Evolutionary conservation across 179 eudicot genomes (phyloP), one percentile per base, ranked within the genome.

Genomic region (Drosera spatulata): DNA sequence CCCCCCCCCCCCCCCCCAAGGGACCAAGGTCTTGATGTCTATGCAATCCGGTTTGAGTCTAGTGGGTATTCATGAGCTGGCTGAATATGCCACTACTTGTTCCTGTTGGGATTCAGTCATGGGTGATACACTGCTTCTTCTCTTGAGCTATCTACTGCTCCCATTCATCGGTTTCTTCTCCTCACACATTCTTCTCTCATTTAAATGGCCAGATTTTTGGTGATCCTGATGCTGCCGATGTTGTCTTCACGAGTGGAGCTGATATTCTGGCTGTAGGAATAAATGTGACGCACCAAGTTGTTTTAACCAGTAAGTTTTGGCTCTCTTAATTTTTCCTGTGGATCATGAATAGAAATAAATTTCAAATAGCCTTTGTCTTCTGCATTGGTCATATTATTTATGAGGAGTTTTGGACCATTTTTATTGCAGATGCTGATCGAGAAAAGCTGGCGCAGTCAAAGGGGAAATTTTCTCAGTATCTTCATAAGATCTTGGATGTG

Each of bases 171-270:
- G 55, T n/a, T 51, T 57, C 38, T 64, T 49, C 6, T 61, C 40
- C 37, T 53, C 57, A 39, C 59, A 38, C 55, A 65, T 66, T 49
- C n/a, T 13, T 42, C 71, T 7, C 59, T 51, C 40, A 39, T 53
- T 39, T 74, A 53, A 56, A 54, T 61, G 46, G 58, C 62, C 79
- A 91, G 99, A 81, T 91, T 63, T 86, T 80, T 68, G 93, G 99
- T 65, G 99, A 91, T 73, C 99, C 99, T 63, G 95, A 91, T 53
- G 95, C 99, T 51, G 96, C 96, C 44, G 99, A 91, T 73, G 71
- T 88, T 55, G 99, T 91, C 47, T 88, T 85, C 72, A 88, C 95
- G 4, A 72, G 99, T 40, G 96, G 99, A 67, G 96, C 96, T 66
- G 80, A 91, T 77, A 56, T 91, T 68, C 69, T 91, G 60, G 95